Base-by-base conservation (phyloP, 1,284 basidiomycete genomes). In the Termitomyces sp. region DNA sequence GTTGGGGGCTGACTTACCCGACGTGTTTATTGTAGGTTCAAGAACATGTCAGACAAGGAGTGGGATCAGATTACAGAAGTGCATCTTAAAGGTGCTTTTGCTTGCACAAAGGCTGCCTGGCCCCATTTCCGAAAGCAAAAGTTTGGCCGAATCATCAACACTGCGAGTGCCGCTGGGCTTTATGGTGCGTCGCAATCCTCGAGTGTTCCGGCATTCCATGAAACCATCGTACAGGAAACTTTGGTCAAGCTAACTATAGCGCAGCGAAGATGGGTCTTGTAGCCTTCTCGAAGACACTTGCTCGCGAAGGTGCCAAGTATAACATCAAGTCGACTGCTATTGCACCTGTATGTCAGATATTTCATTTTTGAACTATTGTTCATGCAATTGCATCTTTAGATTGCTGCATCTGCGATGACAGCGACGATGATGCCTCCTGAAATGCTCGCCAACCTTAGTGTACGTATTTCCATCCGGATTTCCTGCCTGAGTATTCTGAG, bases 61-160 rank as follows among this genome's bases (percentile, higher is more conserved):
- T 95, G 88, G 79, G 93, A 96, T 66, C 82, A 90, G 59, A 81
- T 98, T 59, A 80, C 84, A 52, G 84, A 88, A 21, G 95, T 99
- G 19, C 97, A 99, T 70, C 76, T 99, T 60, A 97, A 95, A 73
- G 96, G 95, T 51, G 88, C 96, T 0, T 99, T 87, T 72, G 79
- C 93, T n/a, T 97, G 94, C 72, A 90, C 92, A 42, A 96, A 95
- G 70, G 96, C 97, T 43, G 94, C 86, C 33, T 99, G 96, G 97
- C 94, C 95, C 2, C 75, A 92, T 69, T 97, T 99, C 81, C 83
- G 92, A 65, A 91, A 92, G 67, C 94, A 98, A 69, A 94, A 94
- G 75, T 97, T 90, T 63, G 94, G 94, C 13, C 85, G 94, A 52
- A 80, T 98, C 59, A 80, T 98, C 65, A 98, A 96, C 74, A 94